phyloP scores from a whole-genome alignment of 345 rosid genomes.

The Zanthoxylum bungeanum region DNA sequence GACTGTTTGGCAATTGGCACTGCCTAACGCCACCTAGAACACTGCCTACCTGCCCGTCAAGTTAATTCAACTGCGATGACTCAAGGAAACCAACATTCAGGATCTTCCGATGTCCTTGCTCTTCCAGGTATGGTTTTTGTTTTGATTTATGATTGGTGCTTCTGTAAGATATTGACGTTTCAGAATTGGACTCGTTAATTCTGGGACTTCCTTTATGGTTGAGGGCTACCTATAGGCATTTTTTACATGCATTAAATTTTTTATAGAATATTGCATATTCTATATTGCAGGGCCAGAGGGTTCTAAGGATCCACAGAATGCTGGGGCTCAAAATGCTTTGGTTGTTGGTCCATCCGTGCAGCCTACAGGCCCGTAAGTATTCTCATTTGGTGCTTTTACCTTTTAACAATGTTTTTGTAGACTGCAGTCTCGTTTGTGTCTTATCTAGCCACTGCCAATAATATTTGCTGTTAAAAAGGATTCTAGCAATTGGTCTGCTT shows the following conservation, averaged over 20 bases:
- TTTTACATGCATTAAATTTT: not conserved
- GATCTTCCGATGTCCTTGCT: slow-evolving; percentile 55
- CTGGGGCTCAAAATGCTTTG: slow-evolving; percentile 58
- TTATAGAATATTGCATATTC: not conserved
- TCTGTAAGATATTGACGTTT: not conserved
- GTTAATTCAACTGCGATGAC: slow-evolving; percentile 22
- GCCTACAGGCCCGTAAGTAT: slow-evolving; percentile 57
- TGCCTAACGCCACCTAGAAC: too few species aligned
- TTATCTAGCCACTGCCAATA: not conserved
- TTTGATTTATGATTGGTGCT: too few species aligned
- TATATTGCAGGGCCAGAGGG: slow-evolving; percentile 57
- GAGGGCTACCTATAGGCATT: not conserved
- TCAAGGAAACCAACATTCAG: slow-evolving; percentile 33
- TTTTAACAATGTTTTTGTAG: not conserved
- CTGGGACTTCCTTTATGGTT: not conserved
- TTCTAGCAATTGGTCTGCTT: too few species aligned
- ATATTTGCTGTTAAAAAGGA: too few species aligned
- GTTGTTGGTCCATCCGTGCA: slow-evolving; percentile 82
- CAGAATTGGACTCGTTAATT: not conserved
- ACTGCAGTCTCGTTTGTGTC: not conserved
- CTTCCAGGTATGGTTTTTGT: slow-evolving; percentile 63
- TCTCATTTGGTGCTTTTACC: slow-evolving; percentile 16
- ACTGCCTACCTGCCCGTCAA: slow-evolving; percentile 39
- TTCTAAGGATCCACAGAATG: slow-evolving; percentile 47
- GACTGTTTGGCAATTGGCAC: too few species aligned